Evolutionary conservation across 345 rosid genomes (phyloP), one percentile per base, ranked within the genome.

Genomic region (Citrus mangshanensis): DNA sequence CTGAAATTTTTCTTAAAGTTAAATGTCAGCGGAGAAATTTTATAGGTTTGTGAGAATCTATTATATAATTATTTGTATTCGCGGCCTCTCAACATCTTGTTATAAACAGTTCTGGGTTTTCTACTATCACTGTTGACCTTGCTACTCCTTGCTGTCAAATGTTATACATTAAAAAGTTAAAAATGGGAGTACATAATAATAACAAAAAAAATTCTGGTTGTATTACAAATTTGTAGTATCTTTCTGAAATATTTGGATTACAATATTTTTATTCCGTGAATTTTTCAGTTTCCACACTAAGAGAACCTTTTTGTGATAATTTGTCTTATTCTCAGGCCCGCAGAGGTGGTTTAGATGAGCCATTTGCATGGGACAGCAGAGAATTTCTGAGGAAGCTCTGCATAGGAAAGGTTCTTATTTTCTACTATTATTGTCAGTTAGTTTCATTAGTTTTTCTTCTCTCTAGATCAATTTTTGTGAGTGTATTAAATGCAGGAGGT

Each of bases 361-460:
- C 94, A 21, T 96, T 94, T 84, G 99, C 99, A 60, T 96, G 99
- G 99, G 92, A 89, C 70, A 94, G 98, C 87, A 91, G 94, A 76
- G 98, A 96, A 79, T 93, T 74, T 86, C 83, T 96, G 79, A 92
- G 99, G 85, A 93, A 93, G 90, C 93, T 93, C 76, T 94, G 98
- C 89, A 89, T 97, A 13, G 99, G 99, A 72, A 89, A 97, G 99
- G 99, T 97, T 69, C 72, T 72, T 55, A 51, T 46, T 72, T 54
- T 74, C 19, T 76, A 37, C 24, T 69, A 46, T 68, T 76, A 16
- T 76, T 73, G 3, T 73, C 42, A 64, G 24, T 51, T 70, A 37
- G 69, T 46, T 22, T 59, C 69, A 54, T 75, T 38, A 21, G 58
- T 73, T 54, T 59, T 25, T 66, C 74, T 70, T 32, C 51, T 66